phyloP scores from a whole-genome alignment of 768 basidiomycete genomes.

The Chalciporus chontae region DNA sequence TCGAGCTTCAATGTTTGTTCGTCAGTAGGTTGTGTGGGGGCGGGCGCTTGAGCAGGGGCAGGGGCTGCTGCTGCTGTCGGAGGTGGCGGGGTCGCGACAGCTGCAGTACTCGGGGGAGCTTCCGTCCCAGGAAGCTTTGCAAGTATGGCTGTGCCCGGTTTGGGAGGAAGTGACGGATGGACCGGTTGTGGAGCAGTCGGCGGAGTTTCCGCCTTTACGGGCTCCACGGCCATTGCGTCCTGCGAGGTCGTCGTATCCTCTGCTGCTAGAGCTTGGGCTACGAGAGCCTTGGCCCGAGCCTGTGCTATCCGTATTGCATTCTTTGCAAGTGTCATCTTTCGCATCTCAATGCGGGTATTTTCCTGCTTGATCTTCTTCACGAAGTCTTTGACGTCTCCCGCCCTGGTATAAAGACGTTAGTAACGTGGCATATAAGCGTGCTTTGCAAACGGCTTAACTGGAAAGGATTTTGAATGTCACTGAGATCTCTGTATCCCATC shows the following conservation, averaged over 20 bases:
- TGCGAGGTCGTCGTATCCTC: constrained; percentile 22
- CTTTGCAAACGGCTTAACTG: constrained; percentile 44
- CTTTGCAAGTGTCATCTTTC: constrained; percentile 39
- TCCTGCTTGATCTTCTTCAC: constrained; percentile 67
- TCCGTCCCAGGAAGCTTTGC: constrained; percentile 30
- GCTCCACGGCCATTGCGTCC: constrained; percentile 16
- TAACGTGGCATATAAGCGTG: neutral
- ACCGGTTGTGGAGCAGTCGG: neutral
- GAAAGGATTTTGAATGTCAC: constrained; percentile 63
- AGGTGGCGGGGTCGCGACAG: constrained; percentile 6
- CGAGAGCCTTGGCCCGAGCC: constrained; percentile 42
- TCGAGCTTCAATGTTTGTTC: constrained; percentile 55
- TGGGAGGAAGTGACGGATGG: constrained; percentile 63
- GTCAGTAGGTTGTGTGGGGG: constrained; percentile 32
- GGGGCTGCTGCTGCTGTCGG: constrained; percentile 10
- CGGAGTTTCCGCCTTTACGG: constrained; percentile 19
- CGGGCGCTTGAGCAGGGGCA: constrained; percentile 13
- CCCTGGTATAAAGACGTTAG: constrained; percentile 35
- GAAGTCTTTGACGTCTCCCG: constrained; percentile 73
- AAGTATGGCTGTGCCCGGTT: constrained; percentile 48
- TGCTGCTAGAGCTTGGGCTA: constrained; percentile 17
- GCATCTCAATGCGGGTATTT: constrained; percentile 56
- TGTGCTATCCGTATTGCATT: constrained; percentile 36
- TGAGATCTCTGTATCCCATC: constrained; percentile 67
- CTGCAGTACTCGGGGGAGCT: constrained; percentile 25